Base-by-base conservation (phyloP, 176 grass and related monocot genomes). In the Rhynchospora pubera region DNA sequence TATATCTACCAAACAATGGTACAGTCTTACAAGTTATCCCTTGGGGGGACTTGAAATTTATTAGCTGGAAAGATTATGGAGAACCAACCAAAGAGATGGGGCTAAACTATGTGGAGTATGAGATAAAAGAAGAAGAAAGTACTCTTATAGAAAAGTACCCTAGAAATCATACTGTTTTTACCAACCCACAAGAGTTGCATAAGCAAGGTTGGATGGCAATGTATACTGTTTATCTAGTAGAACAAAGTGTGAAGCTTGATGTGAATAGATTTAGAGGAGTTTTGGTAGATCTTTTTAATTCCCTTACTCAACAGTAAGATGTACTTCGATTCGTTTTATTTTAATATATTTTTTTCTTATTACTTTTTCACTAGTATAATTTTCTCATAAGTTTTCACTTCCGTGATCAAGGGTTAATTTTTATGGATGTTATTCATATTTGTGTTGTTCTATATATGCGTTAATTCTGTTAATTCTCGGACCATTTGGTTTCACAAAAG, bases 231-330 rank as follows among this genome's bases (percentile, higher is more conserved):
- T 98, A 91, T 81, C 85, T 98, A 89, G 91, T 91, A 10, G 88
- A 85, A 53, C 95, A 98, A 61, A 92, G 94, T 57, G 92, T 98
- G 2, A 93, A 64, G 85, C 89, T 98, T 34, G 92, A 98, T 69
- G 78, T 89, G 46, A 85, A 84, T 9, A 87, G 92, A 75, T 98
- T 94, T 62, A 90, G 51, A 67, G 82, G 65, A 63, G 46, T 98
- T 23, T 84, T 98, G 3, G 43, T 86, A 62, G 74, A 94, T 79
- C 86, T 86, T 24, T 86, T 94, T 51, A 88, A 86, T 86, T 89
- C 83, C 50, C 74, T 94, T 84, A 89, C 86, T 73, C 95, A 81
- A 78, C 83, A 87, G 71, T 39, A 65, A 82, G 43, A 30, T 22
- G 60, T 50, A 44, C 56, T 67, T 48, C 21, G 19, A 18, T n/a